These are phyloP conservation scores for Xylariaceae sp. DNA, from an alignment of 2,329 filamentous ascomycete species.

Conservation along the genomic window DNA sequence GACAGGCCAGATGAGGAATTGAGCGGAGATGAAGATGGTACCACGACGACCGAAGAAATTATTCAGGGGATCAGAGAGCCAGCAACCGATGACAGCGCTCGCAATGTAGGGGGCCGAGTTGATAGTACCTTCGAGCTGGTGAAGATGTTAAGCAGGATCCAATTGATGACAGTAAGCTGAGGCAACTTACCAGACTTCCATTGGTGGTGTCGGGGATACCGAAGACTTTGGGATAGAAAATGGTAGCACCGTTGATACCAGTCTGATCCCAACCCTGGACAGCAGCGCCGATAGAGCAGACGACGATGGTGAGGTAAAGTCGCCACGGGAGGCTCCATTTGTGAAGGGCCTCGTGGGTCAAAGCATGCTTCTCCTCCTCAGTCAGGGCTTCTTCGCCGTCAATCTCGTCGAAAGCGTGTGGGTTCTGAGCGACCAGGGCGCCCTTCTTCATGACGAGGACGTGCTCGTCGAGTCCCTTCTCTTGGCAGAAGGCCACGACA, in stretches of 20 bases:
- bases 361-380: conserved; percentile 56
- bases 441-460: conserved; percentile 62
- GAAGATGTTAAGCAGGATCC: conserved; percentile 11
- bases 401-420: conserved; percentile 59
- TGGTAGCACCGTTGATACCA: conserved; percentile 61
- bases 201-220: conserved; percentile 39
- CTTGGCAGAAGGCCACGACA: conserved; percentile 58
- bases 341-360: conserved; percentile 63
- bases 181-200: conserved; percentile 34
- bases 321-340: conserved; percentile 64
- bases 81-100: conserved; percentile 52
- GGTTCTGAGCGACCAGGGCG: conserved; percentile 72
- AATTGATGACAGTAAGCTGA: conserved; percentile 7
- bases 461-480: conserved; percentile 58
- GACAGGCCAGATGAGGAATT: conserved; percentile 67
- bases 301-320: conserved; percentile 64
- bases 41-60: conserved; percentile 59
- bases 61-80: conserved; percentile 60
- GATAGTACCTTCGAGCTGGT: conserved; percentile 53
- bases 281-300: conserved; percentile 68
- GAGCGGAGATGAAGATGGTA: conserved; percentile 70
- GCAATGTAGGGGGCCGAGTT: conserved; percentile 48
- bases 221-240: conserved; percentile 57
- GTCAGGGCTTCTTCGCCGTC: conserved; percentile 55
- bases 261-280: conserved; percentile 70